These are phyloP conservation scores for Monilinia laxa DNA, from an alignment of 2,329 filamentous ascomycete genomes.

Conservation along the genomic window DNA sequence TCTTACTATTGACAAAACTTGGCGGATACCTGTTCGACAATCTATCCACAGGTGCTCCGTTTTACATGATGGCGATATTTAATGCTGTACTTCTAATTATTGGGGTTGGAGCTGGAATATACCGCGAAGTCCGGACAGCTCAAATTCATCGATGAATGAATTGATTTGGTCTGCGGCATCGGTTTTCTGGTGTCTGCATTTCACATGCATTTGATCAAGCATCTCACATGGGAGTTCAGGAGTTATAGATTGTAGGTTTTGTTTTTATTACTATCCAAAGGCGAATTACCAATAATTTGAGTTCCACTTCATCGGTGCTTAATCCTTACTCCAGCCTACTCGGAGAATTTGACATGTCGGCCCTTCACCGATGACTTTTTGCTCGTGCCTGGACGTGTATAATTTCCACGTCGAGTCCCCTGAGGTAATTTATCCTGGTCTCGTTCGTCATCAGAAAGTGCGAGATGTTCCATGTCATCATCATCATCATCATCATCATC, in stretches of 20 bases:
- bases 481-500: background rate
- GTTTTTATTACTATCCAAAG: background rate
- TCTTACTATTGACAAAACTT: constrained; percentile 85
- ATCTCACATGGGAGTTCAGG: background rate
- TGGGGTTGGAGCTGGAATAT: constrained; percentile 36
- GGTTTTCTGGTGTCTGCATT: background rate
- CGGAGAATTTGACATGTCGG: constrained; percentile 11
- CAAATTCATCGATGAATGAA: constrained; percentile 21
- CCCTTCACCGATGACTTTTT: background rate
- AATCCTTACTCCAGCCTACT: constrained; percentile 3
- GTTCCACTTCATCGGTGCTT: background rate
- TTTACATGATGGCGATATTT: constrained; percentile 91
- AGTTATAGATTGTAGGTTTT: background rate
- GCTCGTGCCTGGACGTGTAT: background rate
- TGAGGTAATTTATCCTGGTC: background rate
- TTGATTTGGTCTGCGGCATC: background rate
- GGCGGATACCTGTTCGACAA: constrained; percentile 84
- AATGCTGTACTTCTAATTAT: constrained; percentile 69
- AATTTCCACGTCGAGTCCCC: background rate
- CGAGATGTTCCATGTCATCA: background rate
- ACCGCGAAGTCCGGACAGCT: constrained; percentile 32
- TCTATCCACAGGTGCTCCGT: constrained; percentile 72
- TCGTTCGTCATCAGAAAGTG: background rate
- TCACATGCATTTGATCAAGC: background rate
- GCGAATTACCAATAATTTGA: background rate